Percentiles rank a stretch among this genome's conserved stretches.
Conservation (phyloP, 257 asterid species). For the Lycium barbarum region DNA sequence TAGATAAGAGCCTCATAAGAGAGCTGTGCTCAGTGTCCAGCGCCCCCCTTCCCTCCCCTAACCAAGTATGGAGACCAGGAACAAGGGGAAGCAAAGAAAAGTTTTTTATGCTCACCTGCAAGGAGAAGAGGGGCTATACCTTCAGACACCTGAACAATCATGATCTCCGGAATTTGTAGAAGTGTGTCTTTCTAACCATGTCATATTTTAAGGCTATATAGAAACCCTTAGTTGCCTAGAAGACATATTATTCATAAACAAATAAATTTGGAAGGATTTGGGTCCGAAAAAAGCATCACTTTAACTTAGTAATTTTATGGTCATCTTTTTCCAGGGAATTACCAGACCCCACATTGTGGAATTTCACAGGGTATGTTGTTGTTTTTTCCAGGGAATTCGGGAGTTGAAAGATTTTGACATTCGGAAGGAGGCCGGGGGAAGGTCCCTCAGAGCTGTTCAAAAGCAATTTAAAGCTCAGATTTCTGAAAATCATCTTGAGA, state of each 20-base stretch:
- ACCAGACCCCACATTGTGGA: too few relatives aligned
- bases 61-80: too few relatives aligned
- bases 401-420: slow-evolving; percentile 68
- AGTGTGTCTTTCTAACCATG: not conserved
- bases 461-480: slow-evolving; percentile 52
- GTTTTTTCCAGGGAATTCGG: slow-evolving; percentile 61
- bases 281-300: not conserved
- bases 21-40: too few relatives aligned
- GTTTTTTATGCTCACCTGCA: too few relatives aligned
- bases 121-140: not conserved
- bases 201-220: too few relatives aligned
- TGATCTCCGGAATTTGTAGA: too few relatives aligned
- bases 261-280: not conserved
- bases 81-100: too few relatives aligned
- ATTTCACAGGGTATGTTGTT: too few relatives aligned
- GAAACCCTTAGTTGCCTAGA: not conserved
- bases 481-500: slow-evolving; percentile 69
- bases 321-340: slow-evolving; percentile 57
- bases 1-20: not conserved
- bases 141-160: too few relatives aligned
- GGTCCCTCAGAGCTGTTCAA: slow-evolving; percentile 53
- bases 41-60: too few relatives aligned
- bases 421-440: slow-evolving; percentile 60
- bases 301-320: slow-evolving; percentile 11
- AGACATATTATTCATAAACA: not conserved